These are phyloP conservation scores for Xylaria telfairii DNA, from an alignment of 495 filamentous ascomycete genomes.

Conservation along the genomic window DNA sequence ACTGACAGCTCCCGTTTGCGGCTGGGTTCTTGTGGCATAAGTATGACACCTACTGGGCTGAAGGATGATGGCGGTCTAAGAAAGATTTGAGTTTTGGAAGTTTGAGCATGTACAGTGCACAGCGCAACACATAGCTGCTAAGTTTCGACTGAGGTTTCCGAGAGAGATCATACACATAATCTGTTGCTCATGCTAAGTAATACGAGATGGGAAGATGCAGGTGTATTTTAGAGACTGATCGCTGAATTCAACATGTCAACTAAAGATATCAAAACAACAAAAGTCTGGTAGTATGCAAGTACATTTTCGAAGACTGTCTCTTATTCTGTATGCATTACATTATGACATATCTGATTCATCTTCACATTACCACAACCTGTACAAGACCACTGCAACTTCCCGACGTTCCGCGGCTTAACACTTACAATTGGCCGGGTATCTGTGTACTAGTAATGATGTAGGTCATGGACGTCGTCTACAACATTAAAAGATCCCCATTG, in stretches of 20 bases:
- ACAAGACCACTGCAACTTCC: neutral
- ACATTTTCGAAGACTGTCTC: neutral
- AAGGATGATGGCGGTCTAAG: constrained; percentile 14
- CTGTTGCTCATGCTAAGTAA: constrained; percentile 26
- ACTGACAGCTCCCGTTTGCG: neutral
- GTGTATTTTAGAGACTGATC: constrained; percentile 25
- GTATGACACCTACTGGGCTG: neutral
- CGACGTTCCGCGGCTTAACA: neutral
- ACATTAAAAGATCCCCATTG: constrained; percentile 64
- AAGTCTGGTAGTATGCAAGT: neutral
- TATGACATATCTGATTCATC: neutral
- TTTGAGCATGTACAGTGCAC: constrained; percentile 26
- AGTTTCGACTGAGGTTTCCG: constrained; percentile 9
- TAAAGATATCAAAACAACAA: neutral
- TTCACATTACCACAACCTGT: constrained; percentile 6
- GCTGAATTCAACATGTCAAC: neutral
- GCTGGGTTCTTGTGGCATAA: constrained; percentile 5
- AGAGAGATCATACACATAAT: constrained; percentile 19
- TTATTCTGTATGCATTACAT: constrained; percentile 3
- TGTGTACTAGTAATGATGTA: neutral
- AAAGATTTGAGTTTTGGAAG: constrained; percentile 25
- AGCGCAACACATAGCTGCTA: constrained; percentile 25
- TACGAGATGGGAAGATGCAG: constrained; percentile 14
- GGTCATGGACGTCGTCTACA: constrained; percentile 30
- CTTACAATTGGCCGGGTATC: neutral